phyloP scores from a whole-genome alignment of 1,284 basidiomycete species.

The Sphaerobolus stellatus region DNA sequence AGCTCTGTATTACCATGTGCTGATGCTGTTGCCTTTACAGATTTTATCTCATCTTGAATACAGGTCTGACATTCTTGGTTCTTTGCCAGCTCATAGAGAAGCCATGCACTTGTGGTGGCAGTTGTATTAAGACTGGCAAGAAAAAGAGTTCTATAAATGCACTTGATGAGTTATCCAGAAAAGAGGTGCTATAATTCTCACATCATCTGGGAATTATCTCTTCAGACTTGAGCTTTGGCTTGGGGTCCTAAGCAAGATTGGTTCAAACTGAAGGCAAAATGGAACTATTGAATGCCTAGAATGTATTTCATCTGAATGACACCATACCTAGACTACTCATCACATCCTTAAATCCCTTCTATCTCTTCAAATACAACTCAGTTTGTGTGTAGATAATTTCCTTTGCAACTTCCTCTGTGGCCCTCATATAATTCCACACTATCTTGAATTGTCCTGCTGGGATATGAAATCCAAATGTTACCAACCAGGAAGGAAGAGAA shows the following conservation, averaged over 20 bases:
- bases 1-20: background rate
- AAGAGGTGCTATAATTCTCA: too few species aligned
- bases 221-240: too few species aligned
- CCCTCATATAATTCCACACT: background rate
- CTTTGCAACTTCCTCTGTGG: background rate
- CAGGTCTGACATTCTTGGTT: constrained; percentile 30
- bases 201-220: too few species aligned
- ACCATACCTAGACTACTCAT: constrained; percentile 1
- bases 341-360: constrained; percentile 1
- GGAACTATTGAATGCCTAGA: too few species aligned
- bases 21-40: constrained; percentile 33
- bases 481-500: background rate
- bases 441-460: background rate
- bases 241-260: too few species aligned
- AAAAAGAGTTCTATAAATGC: background rate
- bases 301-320: too few species aligned
- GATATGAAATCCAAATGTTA: background rate
- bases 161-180: too few species aligned
- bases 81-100: constrained; percentile 38
- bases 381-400: background rate
- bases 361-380: background rate
- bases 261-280: too few species aligned
- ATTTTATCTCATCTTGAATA: constrained; percentile 28
- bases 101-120: constrained; percentile 35
- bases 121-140: constrained; percentile 42